Conservation (phyloP, 106 monocot genomes). For the Platanthera zijinensis region DNA sequence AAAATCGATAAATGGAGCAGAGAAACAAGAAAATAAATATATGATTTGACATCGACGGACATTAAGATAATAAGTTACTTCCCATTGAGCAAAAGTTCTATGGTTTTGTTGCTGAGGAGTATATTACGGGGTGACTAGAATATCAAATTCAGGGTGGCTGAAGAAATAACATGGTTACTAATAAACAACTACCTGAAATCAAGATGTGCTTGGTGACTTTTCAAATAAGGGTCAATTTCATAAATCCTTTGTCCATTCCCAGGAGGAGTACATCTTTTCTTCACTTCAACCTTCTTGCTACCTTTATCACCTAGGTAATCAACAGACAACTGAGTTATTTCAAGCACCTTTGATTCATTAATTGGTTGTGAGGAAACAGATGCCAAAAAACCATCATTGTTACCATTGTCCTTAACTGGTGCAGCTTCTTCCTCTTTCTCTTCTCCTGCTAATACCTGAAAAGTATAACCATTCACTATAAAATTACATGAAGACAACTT, state of each 20-base stretch:
- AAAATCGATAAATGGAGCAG: too few relatives aligned
- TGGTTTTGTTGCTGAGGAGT: background rate
- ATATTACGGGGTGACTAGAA: background rate
- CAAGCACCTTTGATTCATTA: conserved; percentile 8
- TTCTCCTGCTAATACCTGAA: conserved; percentile 16
- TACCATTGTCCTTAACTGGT: conserved; percentile 9
- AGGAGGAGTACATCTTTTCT: conserved; percentile 35
- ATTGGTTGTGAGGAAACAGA: conserved; percentile 2
- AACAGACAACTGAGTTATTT: conserved; percentile 3
- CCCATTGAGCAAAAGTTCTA: background rate
- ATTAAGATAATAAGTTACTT: background rate
- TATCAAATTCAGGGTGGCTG: background rate
- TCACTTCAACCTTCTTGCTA: conserved; percentile 17
- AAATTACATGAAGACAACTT: too few relatives aligned
- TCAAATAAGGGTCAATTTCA: conserved; percentile 69
- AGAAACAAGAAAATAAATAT: background rate
- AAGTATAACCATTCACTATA: background rate
- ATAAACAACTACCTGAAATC: conserved; percentile 56
- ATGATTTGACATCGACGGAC: background rate
- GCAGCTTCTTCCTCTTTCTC: conserved; percentile 7
- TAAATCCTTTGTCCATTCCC: conserved; percentile 82
- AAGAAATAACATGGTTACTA: background rate
- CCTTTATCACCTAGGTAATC: conserved; percentile 2
- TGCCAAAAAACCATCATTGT: background rate
- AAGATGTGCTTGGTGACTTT: conserved; percentile 65